phyloP scores from a whole-genome alignment of 345 rosid genomes.

The Populus ilicifolia region DNA sequence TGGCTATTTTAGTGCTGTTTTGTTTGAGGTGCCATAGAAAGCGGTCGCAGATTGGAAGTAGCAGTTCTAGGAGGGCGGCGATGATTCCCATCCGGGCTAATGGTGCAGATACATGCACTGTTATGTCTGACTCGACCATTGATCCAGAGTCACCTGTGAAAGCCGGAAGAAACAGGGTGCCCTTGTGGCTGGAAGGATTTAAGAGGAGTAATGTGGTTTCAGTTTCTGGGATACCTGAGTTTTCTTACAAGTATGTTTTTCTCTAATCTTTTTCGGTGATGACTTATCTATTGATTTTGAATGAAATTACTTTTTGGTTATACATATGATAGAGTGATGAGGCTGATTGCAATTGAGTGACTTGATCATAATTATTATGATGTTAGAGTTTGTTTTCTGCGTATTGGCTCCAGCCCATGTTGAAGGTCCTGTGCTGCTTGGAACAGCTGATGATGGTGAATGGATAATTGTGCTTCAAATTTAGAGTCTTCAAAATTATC shows the following conservation, averaged over 20 bases:
- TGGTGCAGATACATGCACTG: conserved; percentile 65
- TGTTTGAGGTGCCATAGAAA: conserved; percentile 69
- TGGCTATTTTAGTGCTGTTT: conserved; percentile 60
- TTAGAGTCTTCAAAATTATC: background rate
- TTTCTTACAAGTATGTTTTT: conserved; percentile 73
- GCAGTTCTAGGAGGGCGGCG: conserved; percentile 78
- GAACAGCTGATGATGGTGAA: background rate
- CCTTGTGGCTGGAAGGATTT: conserved; percentile 78
- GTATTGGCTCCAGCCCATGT: background rate
- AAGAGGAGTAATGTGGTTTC: conserved; percentile 54
- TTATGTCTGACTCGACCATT: conserved; percentile 72
- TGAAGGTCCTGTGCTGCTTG: background rate
- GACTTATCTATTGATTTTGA: background rate
- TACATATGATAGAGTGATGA: background rate
- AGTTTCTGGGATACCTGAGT: conserved; percentile 88
- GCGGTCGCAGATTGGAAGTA: conserved; percentile 79
- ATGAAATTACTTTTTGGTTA: background rate
- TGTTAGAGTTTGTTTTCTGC: background rate
- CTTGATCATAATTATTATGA: background rate
- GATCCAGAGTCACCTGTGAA: conserved; percentile 89
- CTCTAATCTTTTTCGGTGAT: background rate
- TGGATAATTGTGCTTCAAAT: background rate
- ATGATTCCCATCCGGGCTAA: conserved; percentile 74
- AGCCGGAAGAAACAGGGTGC: conserved; percentile 55
- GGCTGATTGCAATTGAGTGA: background rate